Evolutionary conservation across 345 rosid genomes (phyloP), one percentile per base, ranked within the genome.

Genomic region (Kandelia obovata): DNA sequence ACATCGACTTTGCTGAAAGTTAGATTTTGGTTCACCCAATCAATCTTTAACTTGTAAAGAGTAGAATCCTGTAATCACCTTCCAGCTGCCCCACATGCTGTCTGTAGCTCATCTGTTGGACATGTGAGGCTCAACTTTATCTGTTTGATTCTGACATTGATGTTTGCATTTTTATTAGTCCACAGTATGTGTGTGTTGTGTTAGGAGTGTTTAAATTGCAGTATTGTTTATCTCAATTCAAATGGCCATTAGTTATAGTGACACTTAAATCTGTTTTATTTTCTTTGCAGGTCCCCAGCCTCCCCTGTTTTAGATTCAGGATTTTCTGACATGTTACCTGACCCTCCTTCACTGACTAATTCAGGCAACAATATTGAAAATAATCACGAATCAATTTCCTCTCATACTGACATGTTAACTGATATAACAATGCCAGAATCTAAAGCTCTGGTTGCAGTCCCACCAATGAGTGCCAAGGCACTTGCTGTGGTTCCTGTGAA

Each of bases 371-470:
- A 32, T 30, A 69, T 74, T 73, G 89, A 83, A 63, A 77, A 64
- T 74, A 85, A 75, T 74, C 84, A 74, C 35, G 86, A 83, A 53
- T 35, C 79, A 67, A 75, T 62, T 66, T 71, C 83, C 74, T 75
- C 78, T 53, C 78, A 71, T 67, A 46, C 82, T 73, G 89, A 83
- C 71, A 21, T 74, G 53, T 67, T 80, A 66, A 63, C 79, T 74
- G 91, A 92, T 61, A 75, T 78, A n/a, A 72, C 80, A 69, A 53
- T 64, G 62, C 65, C 78, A 9, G 93, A 89, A 53, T 90, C 86
- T 43, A 92, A 77, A 84, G 99, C 89, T 51, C 76, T 95, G 74
- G 88, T 88, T 78, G 75, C 84, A 49, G 80, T 90, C 73, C 82
- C 93, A 46, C 71, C 84, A 19, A 70, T 68, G 67, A 80, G 79